Base-by-base conservation (phyloP, 2,329 filamentous ascomycete species). In the Juglanconis sp. region DNA sequence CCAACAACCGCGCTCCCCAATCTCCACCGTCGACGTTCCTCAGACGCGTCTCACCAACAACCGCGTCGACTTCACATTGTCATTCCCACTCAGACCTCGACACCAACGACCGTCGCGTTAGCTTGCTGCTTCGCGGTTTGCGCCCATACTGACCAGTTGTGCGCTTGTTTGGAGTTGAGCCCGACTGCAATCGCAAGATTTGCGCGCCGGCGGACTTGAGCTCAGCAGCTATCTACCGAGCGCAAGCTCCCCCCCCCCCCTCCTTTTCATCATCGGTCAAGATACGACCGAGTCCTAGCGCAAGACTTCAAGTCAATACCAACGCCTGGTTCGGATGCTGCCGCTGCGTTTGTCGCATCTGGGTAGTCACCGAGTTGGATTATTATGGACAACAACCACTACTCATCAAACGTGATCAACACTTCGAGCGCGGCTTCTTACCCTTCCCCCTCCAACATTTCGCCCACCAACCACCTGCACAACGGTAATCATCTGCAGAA, bases 361-460 rank as follows among this genome's bases (percentile, higher is more conserved):
- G 56, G 64, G 63, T 63, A 59, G 57, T 56, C 54, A 61, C 61
- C 53, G 59, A 62, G 63, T 61, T 61, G 59, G 55, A 64, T 67
- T 67, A 64, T 67, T 67, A 70, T 70, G 69, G 69, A 70, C 67
- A 63, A 63, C 47, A 60, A 67, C 46, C 68, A 70, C 63, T 70
- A 70, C 61, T 67, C 67, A 53, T 67, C 67, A 50, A 68, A 68
- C 67, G 68, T 70, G 66, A 69, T 70, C 57, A 70, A 69, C 67
- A 68, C 64, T 61, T 67, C 67, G 62, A 68, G 66, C 61, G 65
- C 65, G 59, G 67, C 61, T 57, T 65, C 69, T n/a, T 70, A 70
- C 51, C 67, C 68, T 11, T 69, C 69, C 1, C 67, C 68, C 2
- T 67, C 67, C 11, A 64, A 66, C 8, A 66, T 68, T 9, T 66